These are phyloP conservation scores for Solanum bulbocastanum DNA, from an alignment of 257 asterid genomes.

Conservation along the genomic window DNA sequence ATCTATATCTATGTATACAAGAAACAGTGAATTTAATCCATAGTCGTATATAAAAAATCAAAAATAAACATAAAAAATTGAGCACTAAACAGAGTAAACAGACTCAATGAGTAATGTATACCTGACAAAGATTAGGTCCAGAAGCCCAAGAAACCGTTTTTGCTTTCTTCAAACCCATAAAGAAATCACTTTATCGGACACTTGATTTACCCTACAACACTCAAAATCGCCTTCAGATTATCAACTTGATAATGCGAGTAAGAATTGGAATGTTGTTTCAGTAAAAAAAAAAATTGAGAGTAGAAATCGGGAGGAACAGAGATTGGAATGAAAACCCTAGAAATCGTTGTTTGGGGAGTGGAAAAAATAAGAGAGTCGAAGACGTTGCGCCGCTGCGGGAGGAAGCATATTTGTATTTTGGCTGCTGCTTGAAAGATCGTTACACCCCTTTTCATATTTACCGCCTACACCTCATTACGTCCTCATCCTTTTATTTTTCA, in stretches of 20 bases:
- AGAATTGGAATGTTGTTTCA: neutral
- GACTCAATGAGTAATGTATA: neutral
- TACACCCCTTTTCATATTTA: neutral
- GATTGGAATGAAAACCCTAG: neutral
- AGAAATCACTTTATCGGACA: neutral
- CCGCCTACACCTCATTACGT: neutral
- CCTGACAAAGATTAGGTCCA: conserved; percentile 8
- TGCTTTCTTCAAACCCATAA: neutral
- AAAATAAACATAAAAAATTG: neutral
- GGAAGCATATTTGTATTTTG: neutral
- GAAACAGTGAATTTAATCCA: neutral
- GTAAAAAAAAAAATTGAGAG: neutral
- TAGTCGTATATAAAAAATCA: neutral
- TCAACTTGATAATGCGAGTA: neutral
- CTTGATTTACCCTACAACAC: neutral
- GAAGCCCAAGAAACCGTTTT: neutral
- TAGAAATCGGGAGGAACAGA: neutral
- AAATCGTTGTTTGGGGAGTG: neutral
- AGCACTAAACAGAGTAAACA: neutral
- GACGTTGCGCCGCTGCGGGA: neutral
- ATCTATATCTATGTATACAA: neutral
- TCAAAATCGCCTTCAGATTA: neutral
- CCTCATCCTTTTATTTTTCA: neutral
- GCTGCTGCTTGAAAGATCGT: neutral
- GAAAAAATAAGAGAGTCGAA: neutral